These are phyloP conservation scores for Pseudogymnoascus sp. DNA, from an alignment of 2,329 filamentous ascomycete species.

Conservation along the genomic window DNA sequence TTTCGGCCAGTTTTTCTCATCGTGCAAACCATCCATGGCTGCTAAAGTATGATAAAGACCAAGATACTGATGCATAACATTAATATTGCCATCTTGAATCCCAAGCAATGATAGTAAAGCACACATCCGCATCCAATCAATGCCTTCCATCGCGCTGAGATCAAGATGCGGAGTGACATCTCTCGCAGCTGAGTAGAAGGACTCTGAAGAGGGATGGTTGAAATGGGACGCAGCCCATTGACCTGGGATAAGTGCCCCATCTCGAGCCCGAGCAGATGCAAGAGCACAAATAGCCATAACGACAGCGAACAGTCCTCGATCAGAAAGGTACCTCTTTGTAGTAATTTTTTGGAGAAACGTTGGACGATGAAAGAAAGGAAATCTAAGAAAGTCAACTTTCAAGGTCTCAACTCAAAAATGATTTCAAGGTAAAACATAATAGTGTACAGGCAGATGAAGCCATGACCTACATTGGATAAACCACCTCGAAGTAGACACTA, in stretches of 20 bases:
- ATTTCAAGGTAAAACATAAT: neutral
- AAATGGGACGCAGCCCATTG: constrained; percentile 29
- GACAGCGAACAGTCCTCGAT: constrained; percentile 39
- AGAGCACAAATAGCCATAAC: constrained; percentile 46
- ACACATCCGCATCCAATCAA: constrained; percentile 39
- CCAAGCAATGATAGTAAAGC: constrained; percentile 42
- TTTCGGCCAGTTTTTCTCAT: constrained; percentile 45
- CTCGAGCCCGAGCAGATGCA: constrained; percentile 40
- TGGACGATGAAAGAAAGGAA: constrained; percentile 44
- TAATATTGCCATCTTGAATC: constrained; percentile 44
- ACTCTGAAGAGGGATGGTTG: constrained; percentile 32
- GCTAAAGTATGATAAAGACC: constrained; percentile 43
- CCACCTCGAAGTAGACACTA: constrained; percentile 43
- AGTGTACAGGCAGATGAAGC: neutral
- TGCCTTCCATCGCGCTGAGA: constrained; percentile 28
- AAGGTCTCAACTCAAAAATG: neutral
- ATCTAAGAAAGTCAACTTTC: constrained; percentile 23
- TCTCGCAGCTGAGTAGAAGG: constrained; percentile 37
- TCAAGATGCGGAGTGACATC: constrained; percentile 32
- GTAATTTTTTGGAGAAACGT: constrained; percentile 35
- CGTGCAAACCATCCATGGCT: constrained; percentile 42
- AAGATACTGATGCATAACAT: constrained; percentile 43
- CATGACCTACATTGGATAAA: constrained; percentile 40
- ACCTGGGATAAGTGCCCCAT: constrained; percentile 38
- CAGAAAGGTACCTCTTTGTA: constrained; percentile 33